These are phyloP conservation scores for Eremochloa ophiuroides DNA, from an alignment of 176 grass and related monocot species.

Conservation along the genomic window DNA sequence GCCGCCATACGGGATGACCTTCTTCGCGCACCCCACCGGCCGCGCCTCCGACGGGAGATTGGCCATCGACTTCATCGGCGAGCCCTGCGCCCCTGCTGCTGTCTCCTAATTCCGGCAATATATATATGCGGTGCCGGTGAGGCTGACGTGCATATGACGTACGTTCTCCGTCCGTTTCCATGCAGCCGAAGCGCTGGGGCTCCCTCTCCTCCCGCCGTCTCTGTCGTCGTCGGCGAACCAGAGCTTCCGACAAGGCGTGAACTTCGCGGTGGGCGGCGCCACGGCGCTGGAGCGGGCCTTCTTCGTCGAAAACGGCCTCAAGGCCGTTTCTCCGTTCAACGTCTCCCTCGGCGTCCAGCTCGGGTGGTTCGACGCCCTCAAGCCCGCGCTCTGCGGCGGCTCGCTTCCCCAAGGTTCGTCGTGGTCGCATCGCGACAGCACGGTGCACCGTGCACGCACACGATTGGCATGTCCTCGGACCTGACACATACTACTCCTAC, in stretches of 20 bases:
- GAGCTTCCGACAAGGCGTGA: conserved; percentile 46
- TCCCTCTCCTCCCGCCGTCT: conserved; percentile 53
- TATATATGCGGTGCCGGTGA: too few species aligned
- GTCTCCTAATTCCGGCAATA: too few species aligned
- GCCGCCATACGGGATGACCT: conserved; percentile 40
- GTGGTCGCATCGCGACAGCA: too few species aligned
- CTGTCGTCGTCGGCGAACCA: conserved; percentile 31
- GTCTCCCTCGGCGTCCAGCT: conserved; percentile 42
- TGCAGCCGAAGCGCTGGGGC: conserved; percentile 49
- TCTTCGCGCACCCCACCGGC: conserved; percentile 3
- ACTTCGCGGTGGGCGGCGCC: conserved; percentile 46
- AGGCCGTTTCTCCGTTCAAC: conserved; percentile 5
- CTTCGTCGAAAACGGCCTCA: conserved; percentile 9
- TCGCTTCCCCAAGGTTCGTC: conserved; percentile 37
- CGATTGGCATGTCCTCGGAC: too few species aligned
- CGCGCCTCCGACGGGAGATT: not conserved
- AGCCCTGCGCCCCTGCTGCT: too few species aligned
- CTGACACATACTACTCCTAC: too few species aligned
- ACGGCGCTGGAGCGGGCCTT: conserved; percentile 38
- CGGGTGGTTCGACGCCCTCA: conserved; percentile 51
- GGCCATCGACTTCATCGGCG: not conserved
- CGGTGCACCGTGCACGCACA: too few species aligned
- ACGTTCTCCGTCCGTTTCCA: too few species aligned
- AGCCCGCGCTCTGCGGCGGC: too few species aligned
- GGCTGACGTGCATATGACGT: too few species aligned